Evolutionary conservation across 306 rosid species (phyloP), one percentile per base, ranked within the genome.

Genomic region (Rosa multiflora): DNA sequence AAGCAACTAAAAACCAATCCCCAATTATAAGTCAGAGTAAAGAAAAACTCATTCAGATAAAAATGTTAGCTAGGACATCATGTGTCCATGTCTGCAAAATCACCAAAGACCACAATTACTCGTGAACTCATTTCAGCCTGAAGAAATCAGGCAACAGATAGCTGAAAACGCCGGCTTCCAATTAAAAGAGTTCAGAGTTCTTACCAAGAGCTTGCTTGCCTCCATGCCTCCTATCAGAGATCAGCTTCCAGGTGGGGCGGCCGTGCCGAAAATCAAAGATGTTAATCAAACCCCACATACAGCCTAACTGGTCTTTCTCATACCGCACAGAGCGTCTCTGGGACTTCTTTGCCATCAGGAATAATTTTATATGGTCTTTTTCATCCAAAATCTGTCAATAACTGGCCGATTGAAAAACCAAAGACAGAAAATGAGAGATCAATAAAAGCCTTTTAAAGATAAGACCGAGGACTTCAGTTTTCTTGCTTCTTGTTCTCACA

Each of bases 211-310:
- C 79, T 40, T 85, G 89, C 85, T 78, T 95, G 83, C 83, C 85
- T 78, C 88, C 86, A 75, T 83, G 90, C 75, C 89, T 96, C 86
- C 67, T 93, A 79, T 93, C 97, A 1, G 94, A 84, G 77, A 96
- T 86, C 88, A 91, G 56, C 89, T 93, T 96, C 82, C 87, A 84
- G 76, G 88, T 76, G 71, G 88, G 40, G 55, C 91, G 96, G 58
- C 97, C 96, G 26, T 88, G 94, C 84, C 99, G 97, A 80, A 96
- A 93, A 87, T 96, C 98, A 75, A 96, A 86, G 76, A 96, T 90
- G 74, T 93, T 91, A 48, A 96, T 96, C 80, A 96, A 90, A n/a
- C 99, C 96, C 98, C 96, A 93, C 94, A 96, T 96, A 75, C 99
- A 96, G 58, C 99, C 98, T 3, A 90, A 88, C 72, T 93, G 96